A percentile compares a stretch with the other conserved stretches of the same genome.
phyloP scores from a whole-genome alignment of 495 filamentous ascomycete genomes.

The Tuber microsphaerosporum region DNA sequence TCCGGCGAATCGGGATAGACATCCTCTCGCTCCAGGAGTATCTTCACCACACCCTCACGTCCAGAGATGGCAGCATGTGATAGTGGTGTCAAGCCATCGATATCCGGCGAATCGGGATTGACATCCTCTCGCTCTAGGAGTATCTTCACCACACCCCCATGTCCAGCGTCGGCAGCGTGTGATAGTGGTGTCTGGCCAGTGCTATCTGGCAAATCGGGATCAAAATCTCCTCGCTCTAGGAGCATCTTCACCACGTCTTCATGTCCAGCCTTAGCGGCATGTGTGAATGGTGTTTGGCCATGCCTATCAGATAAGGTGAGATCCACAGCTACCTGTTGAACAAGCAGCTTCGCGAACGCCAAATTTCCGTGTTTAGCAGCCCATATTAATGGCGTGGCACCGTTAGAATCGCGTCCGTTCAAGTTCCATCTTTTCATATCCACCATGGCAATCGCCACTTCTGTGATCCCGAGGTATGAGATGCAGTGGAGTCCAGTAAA shows the following conservation, averaged over 20 bases:
- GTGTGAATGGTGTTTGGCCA: neutral
- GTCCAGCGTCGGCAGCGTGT: no score
- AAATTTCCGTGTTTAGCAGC: neutral
- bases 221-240: no score
- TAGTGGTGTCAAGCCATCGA: no score
- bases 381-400: neutral
- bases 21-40: no score
- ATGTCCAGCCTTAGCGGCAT: neutral
- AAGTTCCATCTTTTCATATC: neutral
- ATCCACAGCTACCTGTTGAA: neutral
- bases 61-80: no score
- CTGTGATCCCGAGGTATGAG: neutral
- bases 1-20: no score
- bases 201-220: no score
- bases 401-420: neutral
- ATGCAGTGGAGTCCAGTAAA: neutral
- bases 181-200: no score
- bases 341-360: neutral
- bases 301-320: neutral
- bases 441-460: neutral
- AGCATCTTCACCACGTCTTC: neutral
- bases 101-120: no score
- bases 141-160: no score
- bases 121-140: no score
- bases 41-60: no score